Evolutionary conservation across 306 rosid species (phyloP).

Genomic region (Malus orientalis): DNA sequence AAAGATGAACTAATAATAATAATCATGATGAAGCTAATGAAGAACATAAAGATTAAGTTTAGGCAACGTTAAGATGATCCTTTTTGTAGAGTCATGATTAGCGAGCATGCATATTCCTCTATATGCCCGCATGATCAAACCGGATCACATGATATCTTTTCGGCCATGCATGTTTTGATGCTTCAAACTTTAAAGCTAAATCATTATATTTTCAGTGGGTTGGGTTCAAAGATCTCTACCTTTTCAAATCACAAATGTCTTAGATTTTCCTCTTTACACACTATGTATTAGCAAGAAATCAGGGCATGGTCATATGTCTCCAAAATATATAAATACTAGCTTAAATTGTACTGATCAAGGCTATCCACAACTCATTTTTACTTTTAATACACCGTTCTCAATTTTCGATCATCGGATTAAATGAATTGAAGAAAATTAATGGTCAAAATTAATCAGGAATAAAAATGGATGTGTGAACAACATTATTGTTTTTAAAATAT

Average conservation of each 20-base stretch:
- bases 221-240: neutral
- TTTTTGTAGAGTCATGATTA: neutral
- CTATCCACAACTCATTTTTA: too few species aligned
- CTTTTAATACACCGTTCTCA: too few species aligned
- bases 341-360: too few species aligned
- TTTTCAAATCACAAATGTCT: neutral
- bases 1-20: neutral
- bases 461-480: too few species aligned
- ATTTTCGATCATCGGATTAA: fast-evolving
- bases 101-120: neutral
- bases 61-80: neutral
- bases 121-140: neutral
- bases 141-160: neutral
- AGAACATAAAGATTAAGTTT: neutral
- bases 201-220: neutral
- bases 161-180: neutral
- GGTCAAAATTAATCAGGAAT: fast-evolving
- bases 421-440: too few species aligned
- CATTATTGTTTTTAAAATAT: too few species aligned
- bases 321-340: too few species aligned
- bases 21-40: neutral
- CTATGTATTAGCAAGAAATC: neutral
- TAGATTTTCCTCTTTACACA: neutral
- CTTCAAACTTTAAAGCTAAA: neutral
- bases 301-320: neutral